phyloP scores from a whole-genome alignment of 805 yeast species.

The Ogataea henricii region DNA sequence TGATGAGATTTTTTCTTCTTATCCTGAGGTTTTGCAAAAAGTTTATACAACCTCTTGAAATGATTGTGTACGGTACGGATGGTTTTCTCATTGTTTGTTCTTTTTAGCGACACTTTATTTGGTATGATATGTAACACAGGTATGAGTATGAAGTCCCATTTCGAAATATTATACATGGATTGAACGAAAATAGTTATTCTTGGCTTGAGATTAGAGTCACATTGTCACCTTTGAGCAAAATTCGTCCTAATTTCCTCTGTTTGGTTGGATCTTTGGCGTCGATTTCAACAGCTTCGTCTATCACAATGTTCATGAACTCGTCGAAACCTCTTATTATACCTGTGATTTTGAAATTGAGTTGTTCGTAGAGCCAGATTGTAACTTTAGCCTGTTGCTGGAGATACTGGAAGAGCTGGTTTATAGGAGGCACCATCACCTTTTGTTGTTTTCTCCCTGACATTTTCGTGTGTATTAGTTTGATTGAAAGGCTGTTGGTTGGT shows the following conservation, averaged over 20 bases:
- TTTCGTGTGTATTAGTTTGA: no score
- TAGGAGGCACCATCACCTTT: constrained; percentile 79
- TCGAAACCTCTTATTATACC: constrained; percentile 93
- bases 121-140: neutral
- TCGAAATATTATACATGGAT: neutral
- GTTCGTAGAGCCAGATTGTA: constrained; percentile 88
- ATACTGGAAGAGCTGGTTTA: constrained; percentile 84
- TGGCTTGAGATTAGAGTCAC: constrained; percentile 67
- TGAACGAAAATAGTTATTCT: constrained; percentile 11
- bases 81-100: neutral
- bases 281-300: constrained; percentile 67
- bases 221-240: constrained; percentile 91
- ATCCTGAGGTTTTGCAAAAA: constrained; percentile 27
- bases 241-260: constrained; percentile 63
- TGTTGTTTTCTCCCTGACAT: constrained; percentile 48
- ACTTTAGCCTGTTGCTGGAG: constrained; percentile 81
- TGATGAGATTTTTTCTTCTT: constrained; percentile 27
- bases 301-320: constrained; percentile 87
- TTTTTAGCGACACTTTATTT: neutral
- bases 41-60: constrained; percentile 8
- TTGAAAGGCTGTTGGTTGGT: no score
- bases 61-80: neutral
- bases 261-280: constrained; percentile 42
- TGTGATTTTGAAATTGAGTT: constrained; percentile 70
- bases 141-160: neutral